Evolutionary conservation across 192 early-diverging fungal species (phyloP).

Genomic region (Physocladia obscura): DNA sequence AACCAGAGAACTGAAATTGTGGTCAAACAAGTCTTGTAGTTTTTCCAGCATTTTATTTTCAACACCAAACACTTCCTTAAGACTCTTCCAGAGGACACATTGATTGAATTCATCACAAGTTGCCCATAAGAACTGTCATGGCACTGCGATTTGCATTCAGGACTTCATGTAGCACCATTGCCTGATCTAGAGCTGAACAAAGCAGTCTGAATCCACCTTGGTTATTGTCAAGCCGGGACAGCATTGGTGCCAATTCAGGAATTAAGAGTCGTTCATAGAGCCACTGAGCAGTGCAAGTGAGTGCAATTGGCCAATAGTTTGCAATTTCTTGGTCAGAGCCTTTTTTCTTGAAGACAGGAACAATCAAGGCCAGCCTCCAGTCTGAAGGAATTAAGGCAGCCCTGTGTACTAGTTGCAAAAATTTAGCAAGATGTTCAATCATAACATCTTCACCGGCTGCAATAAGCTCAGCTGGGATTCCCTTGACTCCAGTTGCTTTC

Average conservation of each 20-base stretch:
- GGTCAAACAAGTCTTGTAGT: not conserved
- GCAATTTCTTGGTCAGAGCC: no score
- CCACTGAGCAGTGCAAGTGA: no score
- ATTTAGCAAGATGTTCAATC: not conserved
- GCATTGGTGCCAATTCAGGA: no score
- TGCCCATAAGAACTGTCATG: not conserved
- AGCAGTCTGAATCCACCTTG: no score
- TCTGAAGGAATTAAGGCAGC: not conserved
- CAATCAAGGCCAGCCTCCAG: no score
- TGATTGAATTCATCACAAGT: not conserved
- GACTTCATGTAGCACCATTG: not conserved
- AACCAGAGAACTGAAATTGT: not conserved
- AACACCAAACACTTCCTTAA: no score
- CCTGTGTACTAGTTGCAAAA: not conserved
- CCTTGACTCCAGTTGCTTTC: not conserved
- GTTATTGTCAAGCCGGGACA: no score
- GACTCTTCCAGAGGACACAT: not conserved
- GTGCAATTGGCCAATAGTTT: no score
- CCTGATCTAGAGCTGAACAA: not conserved
- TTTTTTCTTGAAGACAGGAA: slow-evolving; percentile 6
- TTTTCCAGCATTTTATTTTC: not conserved
- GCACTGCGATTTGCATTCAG: no score
- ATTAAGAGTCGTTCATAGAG: no score
- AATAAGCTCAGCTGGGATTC: not conserved
- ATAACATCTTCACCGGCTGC: no score